These are phyloP conservation scores for Cryptococcus sp. DNA, from an alignment of 1,284 basidiomycete genomes.

Conservation along the genomic window DNA sequence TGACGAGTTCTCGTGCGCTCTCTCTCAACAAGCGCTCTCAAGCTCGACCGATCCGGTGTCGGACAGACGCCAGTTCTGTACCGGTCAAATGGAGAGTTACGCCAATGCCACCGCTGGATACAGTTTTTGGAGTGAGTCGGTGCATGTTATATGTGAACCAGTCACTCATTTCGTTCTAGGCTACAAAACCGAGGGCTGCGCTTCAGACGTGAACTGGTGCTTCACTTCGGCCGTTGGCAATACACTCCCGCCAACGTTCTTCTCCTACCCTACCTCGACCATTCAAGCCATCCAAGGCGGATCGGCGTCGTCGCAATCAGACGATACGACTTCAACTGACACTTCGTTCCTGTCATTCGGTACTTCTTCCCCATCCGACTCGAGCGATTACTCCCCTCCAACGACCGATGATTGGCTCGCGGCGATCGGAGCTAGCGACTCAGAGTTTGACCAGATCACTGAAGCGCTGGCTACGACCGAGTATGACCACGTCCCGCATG, in stretches of 20 bases:
- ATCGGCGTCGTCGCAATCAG: slow-evolving; percentile 2
- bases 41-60: slow-evolving; percentile 57
- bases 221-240: slow-evolving; percentile 64
- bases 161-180: slow-evolving; percentile 42
- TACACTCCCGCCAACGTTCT: slow-evolving; percentile 63
- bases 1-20: slow-evolving; percentile 72
- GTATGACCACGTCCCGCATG: slow-evolving; percentile 14
- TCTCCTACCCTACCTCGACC: slow-evolving; percentile 54
- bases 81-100: slow-evolving; percentile 65
- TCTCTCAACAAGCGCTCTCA: slow-evolving; percentile 62
- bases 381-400: slow-evolving; percentile 14
- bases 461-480: slow-evolving; percentile 31
- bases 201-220: slow-evolving; percentile 66
- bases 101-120: slow-evolving; percentile 65
- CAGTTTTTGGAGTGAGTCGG: slow-evolving; percentile 68
- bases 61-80: slow-evolving; percentile 63
- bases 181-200: slow-evolving; percentile 65
- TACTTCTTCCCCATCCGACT: slow-evolving; percentile 18
- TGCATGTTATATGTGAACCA: background rate
- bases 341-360: slow-evolving; percentile 24
- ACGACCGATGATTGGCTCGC: slow-evolving; percentile 25
- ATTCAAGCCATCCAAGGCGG: slow-evolving; percentile 18
- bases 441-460: slow-evolving; percentile 18
- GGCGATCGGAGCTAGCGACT: slow-evolving; percentile 19
- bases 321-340: slow-evolving; percentile 12